Conservation (phyloP, 129 eudicot genomes). For the Flaveria sonorensis region DNA sequence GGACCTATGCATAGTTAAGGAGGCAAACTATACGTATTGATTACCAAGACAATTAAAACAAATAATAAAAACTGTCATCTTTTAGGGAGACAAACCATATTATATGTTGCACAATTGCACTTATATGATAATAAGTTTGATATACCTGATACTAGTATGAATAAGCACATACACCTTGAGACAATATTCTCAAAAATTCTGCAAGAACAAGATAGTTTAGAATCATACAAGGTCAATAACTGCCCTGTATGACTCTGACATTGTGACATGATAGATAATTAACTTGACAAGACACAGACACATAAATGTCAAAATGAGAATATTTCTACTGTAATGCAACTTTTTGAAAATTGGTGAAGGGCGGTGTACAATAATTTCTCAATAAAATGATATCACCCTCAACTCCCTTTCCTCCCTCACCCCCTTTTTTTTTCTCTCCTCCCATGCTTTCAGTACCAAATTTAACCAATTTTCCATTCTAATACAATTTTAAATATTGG, state of each 20-base stretch:
- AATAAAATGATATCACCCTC: conserved; percentile 3
- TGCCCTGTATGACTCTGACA: conserved; percentile 9
- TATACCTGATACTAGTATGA: conserved; percentile 2
- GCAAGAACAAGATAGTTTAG: neutral
- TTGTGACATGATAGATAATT: neutral
- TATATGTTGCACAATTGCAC: neutral
- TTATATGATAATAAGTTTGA: neutral
- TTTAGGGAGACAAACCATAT: neutral
- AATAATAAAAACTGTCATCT: neutral
- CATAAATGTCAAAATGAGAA: neutral
- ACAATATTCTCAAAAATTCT: neutral
- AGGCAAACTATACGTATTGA: conserved; percentile 19
- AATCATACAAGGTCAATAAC: conserved; percentile 16
- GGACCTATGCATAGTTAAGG: conserved; percentile 76
- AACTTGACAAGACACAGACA: neutral
- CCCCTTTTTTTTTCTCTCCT: neutral
- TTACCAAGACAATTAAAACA: neutral
- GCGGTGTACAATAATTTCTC: neutral
- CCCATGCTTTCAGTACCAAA: neutral
- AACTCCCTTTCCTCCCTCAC: neutral
- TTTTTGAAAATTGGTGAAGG: neutral
- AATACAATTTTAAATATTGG: neutral
- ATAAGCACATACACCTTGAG: neutral
- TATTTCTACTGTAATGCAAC: conserved; percentile 3
- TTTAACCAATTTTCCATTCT: neutral